Conservation (phyloP, 306 rosid species). For the Psophocarpus tetragonolobus region DNA sequence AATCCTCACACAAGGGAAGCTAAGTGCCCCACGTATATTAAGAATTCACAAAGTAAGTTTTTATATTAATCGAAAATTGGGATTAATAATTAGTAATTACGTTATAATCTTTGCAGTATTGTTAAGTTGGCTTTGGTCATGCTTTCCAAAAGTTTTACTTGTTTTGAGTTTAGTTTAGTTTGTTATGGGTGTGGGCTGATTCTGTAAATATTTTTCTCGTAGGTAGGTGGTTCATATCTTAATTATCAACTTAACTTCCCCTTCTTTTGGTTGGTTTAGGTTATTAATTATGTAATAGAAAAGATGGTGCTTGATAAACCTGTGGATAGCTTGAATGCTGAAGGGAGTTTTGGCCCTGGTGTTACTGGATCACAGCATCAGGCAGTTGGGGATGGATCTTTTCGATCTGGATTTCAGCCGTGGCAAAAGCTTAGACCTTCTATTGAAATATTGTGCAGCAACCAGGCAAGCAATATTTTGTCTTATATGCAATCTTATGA, state of each 20-base stretch:
- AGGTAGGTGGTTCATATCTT: background rate
- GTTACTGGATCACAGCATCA: slow-evolving; percentile 60
- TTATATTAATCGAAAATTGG: background rate
- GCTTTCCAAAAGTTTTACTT: background rate
- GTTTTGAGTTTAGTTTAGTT: background rate
- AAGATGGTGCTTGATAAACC: slow-evolving; percentile 91
- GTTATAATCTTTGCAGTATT: background rate
- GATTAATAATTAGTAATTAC: background rate
- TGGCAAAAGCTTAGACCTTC: slow-evolving; percentile 81
- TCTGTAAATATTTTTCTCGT: background rate
- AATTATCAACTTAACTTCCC: background rate
- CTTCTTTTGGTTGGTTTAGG: slow-evolving; percentile 46
- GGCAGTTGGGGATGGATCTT: slow-evolving; percentile 70
- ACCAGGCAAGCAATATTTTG: slow-evolving; percentile 63
- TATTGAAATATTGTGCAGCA: slow-evolving; percentile 84
- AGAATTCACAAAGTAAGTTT: slow-evolving; percentile 53
- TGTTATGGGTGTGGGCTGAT: background rate
- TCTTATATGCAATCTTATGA: background rate
- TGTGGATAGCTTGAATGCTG: slow-evolving; percentile 58
- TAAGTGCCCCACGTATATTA: slow-evolving; percentile 84
- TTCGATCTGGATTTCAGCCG: slow-evolving; percentile 70
- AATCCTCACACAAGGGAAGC: slow-evolving; percentile 37
- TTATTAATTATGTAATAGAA: slow-evolving; percentile 78
- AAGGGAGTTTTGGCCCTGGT: slow-evolving; percentile 60
- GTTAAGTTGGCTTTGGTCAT: background rate